Evolutionary conservation across 768 basidiomycete species (phyloP).

Genomic region (Lenzites betulinus): DNA sequence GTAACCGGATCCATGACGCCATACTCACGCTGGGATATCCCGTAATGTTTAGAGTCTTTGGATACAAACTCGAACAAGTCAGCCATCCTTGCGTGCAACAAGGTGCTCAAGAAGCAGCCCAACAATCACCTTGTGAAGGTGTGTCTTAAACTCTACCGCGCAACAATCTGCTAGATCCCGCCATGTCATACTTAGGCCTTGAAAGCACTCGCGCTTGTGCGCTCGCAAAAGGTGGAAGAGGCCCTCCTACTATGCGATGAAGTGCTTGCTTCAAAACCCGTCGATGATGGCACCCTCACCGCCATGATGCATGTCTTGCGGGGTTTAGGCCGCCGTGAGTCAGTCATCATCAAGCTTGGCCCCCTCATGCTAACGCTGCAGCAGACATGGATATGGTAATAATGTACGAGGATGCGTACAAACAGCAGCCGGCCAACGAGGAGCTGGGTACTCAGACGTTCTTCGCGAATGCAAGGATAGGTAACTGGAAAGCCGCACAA

Average conservation of each 20-base stretch:
- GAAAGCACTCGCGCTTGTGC: conserved; percentile 82
- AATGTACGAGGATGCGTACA: conserved; percentile 88
- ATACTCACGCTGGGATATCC: conserved; percentile 7
- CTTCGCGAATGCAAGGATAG: conserved; percentile 78
- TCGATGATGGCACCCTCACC: conserved; percentile 70
- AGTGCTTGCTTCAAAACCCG: conserved; percentile 70
- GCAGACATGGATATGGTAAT: conserved; percentile 75
- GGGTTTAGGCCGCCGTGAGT: conserved; percentile 68
- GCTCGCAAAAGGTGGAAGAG: conserved; percentile 85
- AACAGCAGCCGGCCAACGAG: conserved; percentile 77
- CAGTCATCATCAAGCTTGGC: not conserved
- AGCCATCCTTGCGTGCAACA: conserved; percentile 83
- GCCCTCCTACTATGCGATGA: conserved; percentile 78
- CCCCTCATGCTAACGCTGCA: not conserved
- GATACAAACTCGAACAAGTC: conserved; percentile 88
- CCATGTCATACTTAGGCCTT: conserved; percentile 53
- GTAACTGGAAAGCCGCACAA: conserved; percentile 86
- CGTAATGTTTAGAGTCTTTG: conserved; percentile 62
- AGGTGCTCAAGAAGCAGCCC: conserved; percentile 84
- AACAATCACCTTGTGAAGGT: conserved; percentile 75
- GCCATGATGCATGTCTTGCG: conserved; percentile 86
- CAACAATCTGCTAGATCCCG: not conserved
- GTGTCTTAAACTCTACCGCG: not conserved
- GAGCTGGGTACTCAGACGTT: conserved; percentile 84
- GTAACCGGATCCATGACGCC: not conserved